phyloP scores from a whole-genome alignment of 2,329 filamentous ascomycete species.

The Trichophyton simii region DNA sequence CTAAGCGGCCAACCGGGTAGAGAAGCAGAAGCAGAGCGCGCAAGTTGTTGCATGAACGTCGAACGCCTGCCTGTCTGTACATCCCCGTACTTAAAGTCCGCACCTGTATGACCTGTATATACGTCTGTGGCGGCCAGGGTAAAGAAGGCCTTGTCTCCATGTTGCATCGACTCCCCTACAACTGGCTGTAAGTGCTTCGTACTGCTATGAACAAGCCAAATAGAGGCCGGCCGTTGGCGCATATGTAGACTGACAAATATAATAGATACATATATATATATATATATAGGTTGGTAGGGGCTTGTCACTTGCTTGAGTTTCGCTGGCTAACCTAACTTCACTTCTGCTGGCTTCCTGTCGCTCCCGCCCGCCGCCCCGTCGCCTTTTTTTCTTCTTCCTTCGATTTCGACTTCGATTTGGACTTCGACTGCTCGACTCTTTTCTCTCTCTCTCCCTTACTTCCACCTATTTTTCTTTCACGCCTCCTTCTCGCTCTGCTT shows the following conservation, averaged over 20 bases:
- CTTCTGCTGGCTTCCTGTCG: neutral
- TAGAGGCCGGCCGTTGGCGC: neutral
- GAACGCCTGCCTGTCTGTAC: neutral
- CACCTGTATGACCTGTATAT: neutral
- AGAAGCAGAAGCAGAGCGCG: too few species aligned
- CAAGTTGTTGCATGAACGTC: neutral
- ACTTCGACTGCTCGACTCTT: neutral
- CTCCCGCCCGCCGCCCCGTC: constrained; percentile 4
- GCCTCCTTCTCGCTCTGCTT: neutral
- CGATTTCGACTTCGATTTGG: too few species aligned
- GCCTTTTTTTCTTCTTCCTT: neutral
- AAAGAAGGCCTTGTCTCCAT: neutral
- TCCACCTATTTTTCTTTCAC: neutral
- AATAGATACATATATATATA: too few species aligned
- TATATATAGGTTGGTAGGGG: too few species aligned
- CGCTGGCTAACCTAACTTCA: too few species aligned
- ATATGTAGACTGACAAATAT: neutral
- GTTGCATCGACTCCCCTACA: neutral
- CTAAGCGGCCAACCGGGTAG: too few species aligned
- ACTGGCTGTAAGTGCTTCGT: neutral
- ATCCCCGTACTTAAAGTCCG: neutral
- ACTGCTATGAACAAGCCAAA: neutral
- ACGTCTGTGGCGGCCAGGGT: neutral
- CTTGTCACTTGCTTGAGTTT: neutral
- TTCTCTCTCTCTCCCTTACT: neutral